Base-by-base conservation (phyloP, 1,284 basidiomycete species). In the Cryptococcus sp. region DNA sequence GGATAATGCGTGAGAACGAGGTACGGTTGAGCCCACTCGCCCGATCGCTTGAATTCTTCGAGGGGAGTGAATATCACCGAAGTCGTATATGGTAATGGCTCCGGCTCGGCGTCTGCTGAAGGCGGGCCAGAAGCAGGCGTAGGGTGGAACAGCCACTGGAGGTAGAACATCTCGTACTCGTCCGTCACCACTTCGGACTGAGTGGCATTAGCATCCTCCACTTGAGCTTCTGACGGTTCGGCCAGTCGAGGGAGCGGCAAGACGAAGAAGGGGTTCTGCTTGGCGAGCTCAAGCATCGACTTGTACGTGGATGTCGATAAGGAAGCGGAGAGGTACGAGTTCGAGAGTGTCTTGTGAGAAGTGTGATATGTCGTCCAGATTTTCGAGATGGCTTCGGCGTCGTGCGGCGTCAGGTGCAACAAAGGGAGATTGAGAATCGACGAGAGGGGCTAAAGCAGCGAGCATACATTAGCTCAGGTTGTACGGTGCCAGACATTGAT, bases 1-100 rank as follows among this genome's bases (percentile, higher is more conserved):
- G 94, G 89, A 79, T 98, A 97, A 76, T 92, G 87, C 6, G 95
- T 96, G 49, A 98, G 74, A 39, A 91, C 89, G 25, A 99, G 83
- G 71, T 91, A 89, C 0, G 95, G 94, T 40, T 93, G 93, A 3
- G 95, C 91, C 78, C 89, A 98, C 47, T 89, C 85, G 62, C 86
- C 85, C 35, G 90, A 87, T 57, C 87, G 81, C 79, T 98, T 96
- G 84, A 93, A 99, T 80, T 98, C 95, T 67, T 91, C 89, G 51
- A 98, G 82, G 4, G 95, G 90, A 0, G 95, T 95, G 81, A 96
- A 96, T 53, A 99, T 84, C 44, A 95, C 83, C 0, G 92, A 80
- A 1, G 80, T 76, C 2, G 75, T 78, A 44, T 57, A 72, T 53
- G 49, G 81, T 66, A 60, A 74, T 62, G 77, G 50, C 65, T 58